Evolutionary conservation across 148 eudicot genomes (phyloP), one percentile per base, ranked within the genome.

Genomic region (Rhododendron griersonianum): DNA sequence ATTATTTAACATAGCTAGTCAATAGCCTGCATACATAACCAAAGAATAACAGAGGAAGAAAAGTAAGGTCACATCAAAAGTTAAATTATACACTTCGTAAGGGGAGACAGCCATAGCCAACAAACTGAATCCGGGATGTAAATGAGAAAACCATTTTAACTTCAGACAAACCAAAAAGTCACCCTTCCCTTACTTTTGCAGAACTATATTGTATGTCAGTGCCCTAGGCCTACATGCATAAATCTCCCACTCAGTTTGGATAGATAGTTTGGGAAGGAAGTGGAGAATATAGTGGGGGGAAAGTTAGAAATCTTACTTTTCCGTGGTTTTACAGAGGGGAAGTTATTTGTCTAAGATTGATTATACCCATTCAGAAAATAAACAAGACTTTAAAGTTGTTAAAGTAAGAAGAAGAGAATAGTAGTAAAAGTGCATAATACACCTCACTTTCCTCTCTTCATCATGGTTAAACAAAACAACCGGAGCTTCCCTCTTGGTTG

Each of bases 21-120:
- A 39, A 65, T 50, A 81, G 86, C 59, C 61, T 77, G 78, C 81
- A 69, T 39, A 45, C 37, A 82, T 23, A n/a, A 39, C 13, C 50
- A 82, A 39, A 53, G 35, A 13, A 15, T 45, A 44, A 5, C 21
- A 61, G 44, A 30, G 11, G 67, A 25, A 8, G 16, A 44, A 25
- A 16, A 61, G 3, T 13, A 61, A n/a, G 35, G 30, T 21, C 33
- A 39, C 16, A n/a, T 2, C 5, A 82, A 16, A 41, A 83, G n/a
- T 18, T n/a, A 18, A 55, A 69, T 65, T 69, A 83, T 28, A 18
- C 15, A 28, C 59, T 69, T 25, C 2, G 50, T 10, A 65, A 18
- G 4, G 23, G 44, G 78, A 83, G 30, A 33, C 21, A 84, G 76
- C 78, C 28, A 73, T 33, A 84, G 76, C 61, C 28, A 73, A 35